phyloP scores from a whole-genome alignment of 768 basidiomycete genomes.

The Lentinula guzmanii region DNA sequence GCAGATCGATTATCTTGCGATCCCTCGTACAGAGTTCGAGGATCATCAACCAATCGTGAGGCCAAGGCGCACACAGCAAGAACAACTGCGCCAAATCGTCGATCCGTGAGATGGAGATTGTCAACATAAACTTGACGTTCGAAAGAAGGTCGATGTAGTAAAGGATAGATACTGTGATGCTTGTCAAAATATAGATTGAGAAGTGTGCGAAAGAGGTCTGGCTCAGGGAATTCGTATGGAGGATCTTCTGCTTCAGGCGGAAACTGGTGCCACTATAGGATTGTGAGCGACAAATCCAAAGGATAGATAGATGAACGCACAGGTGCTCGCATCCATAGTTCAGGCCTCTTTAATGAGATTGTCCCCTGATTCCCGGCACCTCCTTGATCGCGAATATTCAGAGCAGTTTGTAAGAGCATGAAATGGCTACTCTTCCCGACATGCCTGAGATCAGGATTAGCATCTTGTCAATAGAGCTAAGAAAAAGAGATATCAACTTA shows the following conservation, averaged over 20 bases:
- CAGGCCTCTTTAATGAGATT: neutral
- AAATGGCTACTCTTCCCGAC: neutral
- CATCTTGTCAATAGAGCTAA: neutral
- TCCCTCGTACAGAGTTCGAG: conserved; percentile 24
- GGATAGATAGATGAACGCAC: neutral
- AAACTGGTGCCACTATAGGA: neutral
- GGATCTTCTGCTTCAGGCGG: neutral
- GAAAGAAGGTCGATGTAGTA: conserved; percentile 50
- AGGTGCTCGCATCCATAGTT: neutral
- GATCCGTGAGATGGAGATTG: conserved; percentile 30
- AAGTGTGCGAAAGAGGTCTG: conserved; percentile 39
- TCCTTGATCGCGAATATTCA: neutral
- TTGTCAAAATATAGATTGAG: conserved; percentile 46
- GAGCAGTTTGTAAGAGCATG: conserved; percentile 2
- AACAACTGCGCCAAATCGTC: conserved; percentile 33
- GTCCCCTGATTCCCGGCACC: neutral
- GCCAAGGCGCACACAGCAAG: conserved; percentile 47
- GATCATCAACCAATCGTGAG: conserved; percentile 35
- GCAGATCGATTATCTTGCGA: conserved; percentile 28
- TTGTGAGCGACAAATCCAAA: neutral
- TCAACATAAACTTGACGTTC: conserved; percentile 17
- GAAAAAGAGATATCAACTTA: neutral
- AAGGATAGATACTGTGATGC: conserved; percentile 36
- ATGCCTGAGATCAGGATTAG: neutral
- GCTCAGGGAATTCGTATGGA: conserved; percentile 35